Conservation (phyloP, 75 land plant species). For the Cryptomeria japonica region DNA sequence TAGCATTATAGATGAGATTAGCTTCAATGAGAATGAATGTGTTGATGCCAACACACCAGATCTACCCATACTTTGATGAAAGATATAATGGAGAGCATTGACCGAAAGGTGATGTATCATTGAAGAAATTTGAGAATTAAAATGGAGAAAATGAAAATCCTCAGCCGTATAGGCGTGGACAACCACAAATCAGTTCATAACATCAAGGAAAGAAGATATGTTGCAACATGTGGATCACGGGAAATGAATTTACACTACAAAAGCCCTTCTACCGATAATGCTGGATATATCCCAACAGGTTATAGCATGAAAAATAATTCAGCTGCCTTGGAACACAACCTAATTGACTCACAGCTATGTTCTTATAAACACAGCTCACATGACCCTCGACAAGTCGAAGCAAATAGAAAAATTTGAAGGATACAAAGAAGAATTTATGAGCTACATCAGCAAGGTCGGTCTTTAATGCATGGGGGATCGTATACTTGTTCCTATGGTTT, state of each 20-base stretch:
- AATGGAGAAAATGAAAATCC: not conserved
- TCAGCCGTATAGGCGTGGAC: not conserved
- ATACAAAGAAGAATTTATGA: not conserved
- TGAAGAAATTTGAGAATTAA: not conserved
- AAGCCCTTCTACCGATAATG: too few relatives aligned
- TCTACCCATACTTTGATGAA: too few relatives aligned
- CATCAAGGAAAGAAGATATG: too few relatives aligned
- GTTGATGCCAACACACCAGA: too few relatives aligned
- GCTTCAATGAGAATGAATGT: too few relatives aligned
- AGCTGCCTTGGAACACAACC: not conserved
- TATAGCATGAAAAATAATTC: not conserved
- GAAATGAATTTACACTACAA: too few relatives aligned
- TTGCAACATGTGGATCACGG: too few relatives aligned
- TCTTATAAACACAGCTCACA: not conserved
- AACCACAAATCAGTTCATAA: too few relatives aligned
- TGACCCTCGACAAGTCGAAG: not conserved
- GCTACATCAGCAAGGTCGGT: not conserved
- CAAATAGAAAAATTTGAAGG: not conserved
- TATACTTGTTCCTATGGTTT: too few relatives aligned
- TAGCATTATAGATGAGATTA: too few relatives aligned
- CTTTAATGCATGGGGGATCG: too few relatives aligned
- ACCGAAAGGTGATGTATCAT: not conserved
- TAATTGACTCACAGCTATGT: not conserved
- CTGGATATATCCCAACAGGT: too few relatives aligned
- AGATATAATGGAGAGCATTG: not conserved